Conservation (phyloP, 139 green algal genomes). For the Deuterostichococcus epilithicus region DNA sequence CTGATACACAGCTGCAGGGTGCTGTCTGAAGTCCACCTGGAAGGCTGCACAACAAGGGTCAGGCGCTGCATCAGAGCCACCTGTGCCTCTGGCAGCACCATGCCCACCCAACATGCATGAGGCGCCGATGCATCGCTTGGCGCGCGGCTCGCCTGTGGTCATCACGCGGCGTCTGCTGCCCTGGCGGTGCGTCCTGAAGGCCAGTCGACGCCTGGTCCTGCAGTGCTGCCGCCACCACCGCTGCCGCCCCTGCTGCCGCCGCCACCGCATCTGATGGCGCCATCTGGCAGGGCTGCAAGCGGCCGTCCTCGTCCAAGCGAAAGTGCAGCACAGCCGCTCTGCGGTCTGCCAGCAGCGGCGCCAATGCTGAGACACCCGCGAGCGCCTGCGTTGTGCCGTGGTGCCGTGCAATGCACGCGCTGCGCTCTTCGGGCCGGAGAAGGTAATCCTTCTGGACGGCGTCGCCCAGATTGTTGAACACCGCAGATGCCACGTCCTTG, state of each 20-base stretch:
- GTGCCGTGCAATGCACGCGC: conserved; percentile 5
- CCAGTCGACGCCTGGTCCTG: background rate
- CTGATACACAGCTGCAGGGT: conserved; percentile 42
- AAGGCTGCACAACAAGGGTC: background rate
- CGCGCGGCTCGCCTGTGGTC: background rate
- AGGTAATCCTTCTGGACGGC: conserved; percentile 38
- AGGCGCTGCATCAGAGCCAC: background rate
- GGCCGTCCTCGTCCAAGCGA: background rate
- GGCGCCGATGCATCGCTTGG: no score
- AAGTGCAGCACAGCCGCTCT: conserved; percentile 46
- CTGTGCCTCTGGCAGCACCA: no score
- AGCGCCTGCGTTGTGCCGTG: background rate
- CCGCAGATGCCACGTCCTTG: conserved; percentile 10
- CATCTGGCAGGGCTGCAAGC: conserved; percentile 10
- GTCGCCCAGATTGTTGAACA: conserved; percentile 24
- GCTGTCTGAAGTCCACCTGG: background rate
- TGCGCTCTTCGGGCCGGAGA: conserved; percentile 15
- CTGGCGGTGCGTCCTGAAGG: background rate
- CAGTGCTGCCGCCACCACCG: background rate
- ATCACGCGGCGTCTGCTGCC: background rate
- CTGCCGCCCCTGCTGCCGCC: background rate
- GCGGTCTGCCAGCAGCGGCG: conserved; percentile 30
- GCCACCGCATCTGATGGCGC: background rate
- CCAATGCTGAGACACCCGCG: conserved; percentile 2
- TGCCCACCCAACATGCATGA: no score